Evolutionary conservation across 352 stramenopile species (phyloP), one percentile per base, ranked within the genome.

Genomic region (Pythium phragmitis): DNA sequence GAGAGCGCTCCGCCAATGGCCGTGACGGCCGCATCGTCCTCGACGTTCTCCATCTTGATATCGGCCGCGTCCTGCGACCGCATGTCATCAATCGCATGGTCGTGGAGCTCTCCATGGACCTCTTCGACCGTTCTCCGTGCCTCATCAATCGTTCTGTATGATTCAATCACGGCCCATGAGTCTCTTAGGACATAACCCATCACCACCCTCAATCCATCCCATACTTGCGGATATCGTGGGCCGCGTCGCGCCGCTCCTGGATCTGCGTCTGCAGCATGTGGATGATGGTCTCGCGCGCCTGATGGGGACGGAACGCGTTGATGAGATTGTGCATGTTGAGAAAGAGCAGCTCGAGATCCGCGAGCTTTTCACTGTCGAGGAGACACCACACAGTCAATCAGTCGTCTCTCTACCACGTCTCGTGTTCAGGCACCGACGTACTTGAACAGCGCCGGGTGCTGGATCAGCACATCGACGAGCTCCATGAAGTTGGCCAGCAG

Each of bases 301-400:
- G 84, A 60, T 95, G 87, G 48, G 87, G 87, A 19, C 87, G 81
- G 73, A 93, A 95, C 36, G 82, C 70, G 72, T 95, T 95, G 69
- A 95, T 95, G 61, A 93, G 77, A 69, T 95, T 95, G 80, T 95
- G 87, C 84, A 95, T 88, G 71, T 95, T 95, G 56, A 95, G 73
- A 60, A 95, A 93, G 28, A 95, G 77, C 63, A 89, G 77, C 72
- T 95, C 87, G 19, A 95, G 66, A 55, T 95, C 87, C 69, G 91
- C 75, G 54, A 95, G 73, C 70, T 95, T 95, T 50, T 85, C 80
- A 68, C 86, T 94, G 30, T n/a, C 30, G 21, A 30, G 43, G 16
- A 28, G 0, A 45, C 8, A 65, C 42, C 17, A 30, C 26, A 11
- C 26, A 11, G 23, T 49, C 51, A 60, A 34, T 46, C n/a, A 5